Base-by-base conservation (phyloP, 1,284 basidiomycete species). In the Pholiota adiposa region DNA sequence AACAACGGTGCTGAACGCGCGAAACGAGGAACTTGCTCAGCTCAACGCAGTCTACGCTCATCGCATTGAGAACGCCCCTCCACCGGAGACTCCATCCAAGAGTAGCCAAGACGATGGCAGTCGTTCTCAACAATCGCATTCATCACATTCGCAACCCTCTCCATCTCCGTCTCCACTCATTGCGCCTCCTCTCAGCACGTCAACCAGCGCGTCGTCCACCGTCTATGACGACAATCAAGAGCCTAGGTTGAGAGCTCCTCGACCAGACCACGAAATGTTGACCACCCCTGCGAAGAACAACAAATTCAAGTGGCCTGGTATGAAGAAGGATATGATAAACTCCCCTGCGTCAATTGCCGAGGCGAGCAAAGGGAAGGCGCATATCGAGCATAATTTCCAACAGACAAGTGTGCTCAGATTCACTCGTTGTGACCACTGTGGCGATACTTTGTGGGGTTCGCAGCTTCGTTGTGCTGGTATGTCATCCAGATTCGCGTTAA, bases 381-480 rank as follows among this genome's bases (percentile, higher is more conserved):
- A 73, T 54, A 64, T 77, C 43, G 89, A 92, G 63, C 97, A 99
- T 73, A 84, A 85, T 61, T 98, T 98, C 82, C 92, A 96, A 72
- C 94, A 93, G 63, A 82, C 94, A 69, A 97, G 90, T 70, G 87
- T 96, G 21, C 80, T 99, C 62, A 86, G 96, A 33, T 93, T 97
- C 58, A 90, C 93, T 16, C 83, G 94, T 48, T 99, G 97, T 72
- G 96, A 98, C 70, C 90, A 97, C 59, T 99, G 97, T 72, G 90
- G 90, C 40, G 97, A 98, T 71, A 99, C 98, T 80, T 90, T 99
- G 89, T 99, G 96, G 96, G 97, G 97, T 4, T 89, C 96, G 38
- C 94, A 96, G 73, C 83, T 95, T 59, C 89, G 93, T 33, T 99
- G 97, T 72, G 85, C 88, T 62, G 82, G 95, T 94, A 69, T 73